Evolutionary conservation across 1,284 basidiomycete species (phyloP), one percentile per base, ranked within the genome.

Genomic region (Ganoderma resinaceum): DNA sequence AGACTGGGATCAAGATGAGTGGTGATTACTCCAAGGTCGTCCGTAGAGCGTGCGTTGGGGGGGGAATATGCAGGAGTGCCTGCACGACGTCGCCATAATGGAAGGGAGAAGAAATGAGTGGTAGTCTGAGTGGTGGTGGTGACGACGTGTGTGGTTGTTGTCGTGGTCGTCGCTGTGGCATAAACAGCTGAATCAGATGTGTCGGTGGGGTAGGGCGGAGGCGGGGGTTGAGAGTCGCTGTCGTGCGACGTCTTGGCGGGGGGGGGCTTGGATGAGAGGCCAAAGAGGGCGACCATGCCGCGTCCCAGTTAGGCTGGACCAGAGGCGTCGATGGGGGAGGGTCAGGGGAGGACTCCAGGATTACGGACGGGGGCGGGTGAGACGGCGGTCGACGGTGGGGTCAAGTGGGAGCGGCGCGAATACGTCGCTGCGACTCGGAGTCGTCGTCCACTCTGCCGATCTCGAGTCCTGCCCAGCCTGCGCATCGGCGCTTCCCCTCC

Each of bases 71-170:
- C 68, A 8, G 63, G 70, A 18, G 71, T 62, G 46, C 58, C 55
- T 33, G 53, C 70, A 72, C 86, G 87, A 72, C 86, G 89, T 75
- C 83, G 86, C 91, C 90, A 91, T 67, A 85, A 82, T 23, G 90
- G 88, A 35, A 89, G 77, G 43, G 90, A 88, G 77, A 92, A 88
- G 80, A 91, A 88, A 78, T 88, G 87, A 52, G 87, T 84, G 58
- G 81, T 83, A 5, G 83, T 82, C 23, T 84, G 82, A 0, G 86
- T 85, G 0, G 85, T 85, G 20, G 85, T 87, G 18, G 85, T 86
- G 29, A 86, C 81, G 62, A 84, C 78, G 70, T 84, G 82, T 12
- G 85, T 85, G 6, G 82, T 83, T 8, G 86, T 88, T 31, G 85
- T 85, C 5, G 71, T 72, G 31, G 83, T 85, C 38, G 82, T 85